Evolutionary conservation across 306 rosid genomes (phyloP).

Genomic region (Echinosophora koreensis): DNA sequence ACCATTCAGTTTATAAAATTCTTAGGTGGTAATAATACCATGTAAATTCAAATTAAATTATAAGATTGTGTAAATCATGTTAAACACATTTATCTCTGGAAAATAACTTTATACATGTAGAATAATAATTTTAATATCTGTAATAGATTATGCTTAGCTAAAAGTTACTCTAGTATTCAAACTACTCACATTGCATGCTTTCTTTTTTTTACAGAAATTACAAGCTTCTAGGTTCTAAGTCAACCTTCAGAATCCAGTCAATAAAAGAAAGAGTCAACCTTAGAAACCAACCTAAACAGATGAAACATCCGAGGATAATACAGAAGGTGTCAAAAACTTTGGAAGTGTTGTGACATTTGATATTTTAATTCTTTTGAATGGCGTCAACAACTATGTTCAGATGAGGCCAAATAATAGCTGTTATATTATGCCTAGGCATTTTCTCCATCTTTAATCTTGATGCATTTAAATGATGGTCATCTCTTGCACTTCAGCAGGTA

Average conservation of each 20-base stretch:
- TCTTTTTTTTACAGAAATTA: background rate
- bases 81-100: too few relatives aligned
- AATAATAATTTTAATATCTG: too few relatives aligned
- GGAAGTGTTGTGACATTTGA: background rate
- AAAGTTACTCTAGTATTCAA: background rate
- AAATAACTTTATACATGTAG: too few relatives aligned
- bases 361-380: background rate
- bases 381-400: slow-evolving; percentile 17
- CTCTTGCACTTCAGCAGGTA: background rate
- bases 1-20: too few relatives aligned
- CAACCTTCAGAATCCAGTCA: too few relatives aligned
- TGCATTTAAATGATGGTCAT: slow-evolving; percentile 16
- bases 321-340: background rate
- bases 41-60: too few relatives aligned
- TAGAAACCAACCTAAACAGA: background rate
- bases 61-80: too few relatives aligned
- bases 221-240: background rate
- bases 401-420: background rate
- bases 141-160: too few relatives aligned
- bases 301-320: background rate
- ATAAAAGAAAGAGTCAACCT: background rate
- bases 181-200: background rate
- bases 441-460: slow-evolving; percentile 10
- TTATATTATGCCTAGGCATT: background rate
- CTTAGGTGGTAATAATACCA: too few relatives aligned